Evolutionary conservation across 2,329 filamentous ascomycete species (phyloP).

Genomic region (Exophiala lecanii-corni): DNA sequence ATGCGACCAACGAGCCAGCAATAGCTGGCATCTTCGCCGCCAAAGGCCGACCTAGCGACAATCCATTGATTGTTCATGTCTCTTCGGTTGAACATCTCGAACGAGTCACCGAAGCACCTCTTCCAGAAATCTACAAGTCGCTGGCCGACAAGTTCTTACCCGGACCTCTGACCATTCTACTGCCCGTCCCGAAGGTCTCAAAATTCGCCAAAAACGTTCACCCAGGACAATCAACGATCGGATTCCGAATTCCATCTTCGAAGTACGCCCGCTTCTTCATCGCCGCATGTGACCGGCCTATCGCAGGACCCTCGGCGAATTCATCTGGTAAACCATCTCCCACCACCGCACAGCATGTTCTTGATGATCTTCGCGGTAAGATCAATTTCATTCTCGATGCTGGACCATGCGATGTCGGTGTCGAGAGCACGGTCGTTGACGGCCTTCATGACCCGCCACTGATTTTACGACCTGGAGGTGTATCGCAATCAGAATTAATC

Average conservation of each 20-base stretch:
- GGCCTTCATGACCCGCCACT: constrained; percentile 76
- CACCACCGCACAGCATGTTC: constrained; percentile 83
- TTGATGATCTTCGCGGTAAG: constrained; percentile 73
- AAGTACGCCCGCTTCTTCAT: constrained; percentile 86
- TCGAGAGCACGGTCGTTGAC: constrained; percentile 96
- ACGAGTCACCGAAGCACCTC: constrained; percentile 27
- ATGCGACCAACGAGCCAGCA: constrained; percentile 78
- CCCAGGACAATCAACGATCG: constrained; percentile 77
- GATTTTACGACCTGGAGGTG: constrained; percentile 78
- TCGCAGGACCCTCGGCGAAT: constrained; percentile 92
- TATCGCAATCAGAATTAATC: constrained; percentile 54
- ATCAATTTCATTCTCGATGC: constrained; percentile 88
- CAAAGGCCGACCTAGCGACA: constrained; percentile 87
- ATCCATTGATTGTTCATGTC: constrained; percentile 91
- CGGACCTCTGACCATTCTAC: constrained; percentile 83
- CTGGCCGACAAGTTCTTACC: constrained; percentile 88
- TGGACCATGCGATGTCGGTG: constrained; percentile 78
- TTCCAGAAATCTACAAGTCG: constrained; percentile 72
- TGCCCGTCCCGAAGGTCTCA: constrained; percentile 65
- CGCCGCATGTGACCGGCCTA: constrained; percentile 66
- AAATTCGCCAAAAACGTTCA: constrained; percentile 86
- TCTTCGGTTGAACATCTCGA: constrained; percentile 23
- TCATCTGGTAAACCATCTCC: constrained; percentile 90
- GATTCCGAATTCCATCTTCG: constrained; percentile 81
- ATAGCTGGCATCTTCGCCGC: constrained; percentile 89